A percentile compares a stretch with the other conserved stretches of the same genome.
Evolutionary conservation across 192 early-diverging fungal genomes (phyloP).

Genomic region (Coemansia sp.): DNA sequence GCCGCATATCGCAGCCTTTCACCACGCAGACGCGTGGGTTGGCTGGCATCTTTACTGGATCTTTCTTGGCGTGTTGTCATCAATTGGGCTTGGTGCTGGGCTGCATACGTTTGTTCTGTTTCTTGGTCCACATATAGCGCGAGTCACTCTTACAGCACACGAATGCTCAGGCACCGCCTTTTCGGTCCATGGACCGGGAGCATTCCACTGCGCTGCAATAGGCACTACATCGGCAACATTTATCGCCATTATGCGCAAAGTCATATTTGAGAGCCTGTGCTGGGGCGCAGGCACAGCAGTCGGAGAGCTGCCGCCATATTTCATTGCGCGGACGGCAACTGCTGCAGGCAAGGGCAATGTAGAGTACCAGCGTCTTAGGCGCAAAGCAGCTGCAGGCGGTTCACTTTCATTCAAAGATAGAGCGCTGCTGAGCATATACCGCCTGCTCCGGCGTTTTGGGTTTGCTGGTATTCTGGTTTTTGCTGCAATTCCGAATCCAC

Average conservation of each 20-base stretch:
- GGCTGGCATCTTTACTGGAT: slow-evolving; percentile 91
- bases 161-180: slow-evolving; percentile 74
- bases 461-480: slow-evolving; percentile 90
- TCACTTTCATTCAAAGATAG: slow-evolving; percentile 67
- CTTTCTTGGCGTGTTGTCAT: slow-evolving; percentile 81
- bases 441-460: slow-evolving; percentile 72
- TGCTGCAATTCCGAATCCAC: slow-evolving; percentile 95
- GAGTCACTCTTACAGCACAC: slow-evolving; percentile 88
- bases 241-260: slow-evolving; percentile 66
- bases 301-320: slow-evolving; percentile 94
- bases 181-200: slow-evolving; percentile 66
- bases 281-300: slow-evolving; percentile 94
- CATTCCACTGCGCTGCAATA: slow-evolving; percentile 46
- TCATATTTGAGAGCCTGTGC: slow-evolving; percentile 78
- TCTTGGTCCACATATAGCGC: slow-evolving; percentile 87
- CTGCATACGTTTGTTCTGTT: slow-evolving; percentile 95
- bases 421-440: slow-evolving; percentile 66
- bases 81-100: slow-evolving; percentile 91
- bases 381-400: slow-evolving; percentile 23
- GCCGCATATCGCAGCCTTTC: slow-evolving; percentile 30
- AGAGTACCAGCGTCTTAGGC: slow-evolving; percentile 47
- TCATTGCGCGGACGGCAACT: slow-evolving; percentile 78
- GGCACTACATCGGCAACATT: slow-evolving; percentile 53
- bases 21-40: slow-evolving; percentile 59
- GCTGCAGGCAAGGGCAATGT: slow-evolving; percentile 39